Conservation (phyloP, 1,284 basidiomycete species). For the Lignosus rhinocerotis region DNA sequence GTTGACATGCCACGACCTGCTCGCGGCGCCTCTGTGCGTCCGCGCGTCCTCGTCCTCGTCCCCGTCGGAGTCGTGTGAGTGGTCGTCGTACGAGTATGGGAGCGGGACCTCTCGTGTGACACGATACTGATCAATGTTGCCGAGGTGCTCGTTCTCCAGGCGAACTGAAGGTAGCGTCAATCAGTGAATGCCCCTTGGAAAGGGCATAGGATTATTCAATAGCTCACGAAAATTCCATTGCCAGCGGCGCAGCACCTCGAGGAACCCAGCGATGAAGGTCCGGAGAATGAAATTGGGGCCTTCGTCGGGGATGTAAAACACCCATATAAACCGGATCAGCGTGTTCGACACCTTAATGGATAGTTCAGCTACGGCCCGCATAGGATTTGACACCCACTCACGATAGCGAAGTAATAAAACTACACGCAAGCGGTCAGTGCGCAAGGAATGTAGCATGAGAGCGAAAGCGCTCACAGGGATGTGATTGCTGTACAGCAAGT, state of each 20-base stretch:
- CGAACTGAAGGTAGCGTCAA: slow-evolving; percentile 48
- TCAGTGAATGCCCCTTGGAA: not conserved
- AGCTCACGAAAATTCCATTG: slow-evolving; percentile 89
- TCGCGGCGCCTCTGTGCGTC: slow-evolving; percentile 21
- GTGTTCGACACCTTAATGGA: slow-evolving; percentile 63
- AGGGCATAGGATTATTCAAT: not conserved
- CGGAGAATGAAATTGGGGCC: slow-evolving; percentile 56
- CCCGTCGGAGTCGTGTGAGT: slow-evolving; percentile 35
- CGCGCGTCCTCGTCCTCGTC: slow-evolving; percentile 41
- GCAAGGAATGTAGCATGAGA: not conserved
- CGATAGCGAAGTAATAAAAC: slow-evolving; percentile 77
- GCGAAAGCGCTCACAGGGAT: slow-evolving; percentile 49
- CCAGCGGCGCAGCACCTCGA: slow-evolving; percentile 82
- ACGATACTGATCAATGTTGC: slow-evolving; percentile 86
- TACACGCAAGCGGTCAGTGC: slow-evolving; percentile 29
- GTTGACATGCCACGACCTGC: slow-evolving; percentile 28
- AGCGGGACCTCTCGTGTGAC: slow-evolving; percentile 77
- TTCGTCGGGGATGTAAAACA: slow-evolving; percentile 69
- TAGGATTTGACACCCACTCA: slow-evolving; percentile 29
- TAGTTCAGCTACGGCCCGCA: not conserved
- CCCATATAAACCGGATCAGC: slow-evolving; percentile 79
- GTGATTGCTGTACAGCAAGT: slow-evolving; percentile 69
- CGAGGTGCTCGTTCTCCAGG: slow-evolving; percentile 85
- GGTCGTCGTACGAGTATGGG: slow-evolving; percentile 63
- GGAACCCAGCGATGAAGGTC: slow-evolving; percentile 66